Evolutionary conservation across 805 yeast species (phyloP).

Genomic region (Nakazawaea ambrosiae): DNA sequence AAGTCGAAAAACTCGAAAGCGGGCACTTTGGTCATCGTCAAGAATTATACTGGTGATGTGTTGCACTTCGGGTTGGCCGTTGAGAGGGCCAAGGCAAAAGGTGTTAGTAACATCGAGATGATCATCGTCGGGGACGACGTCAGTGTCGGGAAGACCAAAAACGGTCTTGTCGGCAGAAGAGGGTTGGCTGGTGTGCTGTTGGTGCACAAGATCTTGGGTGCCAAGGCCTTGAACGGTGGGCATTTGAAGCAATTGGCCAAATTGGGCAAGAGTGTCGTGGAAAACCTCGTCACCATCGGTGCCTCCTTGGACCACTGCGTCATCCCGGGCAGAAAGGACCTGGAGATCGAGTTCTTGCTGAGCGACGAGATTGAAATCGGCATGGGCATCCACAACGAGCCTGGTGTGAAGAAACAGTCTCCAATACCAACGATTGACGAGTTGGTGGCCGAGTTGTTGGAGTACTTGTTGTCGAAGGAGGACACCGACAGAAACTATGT

Average conservation of each 20-base stretch:
- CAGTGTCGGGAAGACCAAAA: conserved; percentile 85
- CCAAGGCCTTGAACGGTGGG: conserved; percentile 37
- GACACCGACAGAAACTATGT: conserved; percentile 83
- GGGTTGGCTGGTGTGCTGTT: conserved; percentile 89
- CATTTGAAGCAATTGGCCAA: conserved; percentile 46
- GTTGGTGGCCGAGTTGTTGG: conserved; percentile 50
- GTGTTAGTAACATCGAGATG: conserved; percentile 56
- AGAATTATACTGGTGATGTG: conserved; percentile 93
- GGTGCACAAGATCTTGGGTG: conserved; percentile 83
- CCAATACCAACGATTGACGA: conserved; percentile 69
- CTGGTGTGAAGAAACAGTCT: conserved; percentile 60
- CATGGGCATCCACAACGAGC: conserved; percentile 71
- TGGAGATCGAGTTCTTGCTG: conserved; percentile 35
- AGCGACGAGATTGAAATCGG: conserved; percentile 79
- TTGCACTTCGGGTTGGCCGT: conserved; percentile 89
- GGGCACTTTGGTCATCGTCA: conserved; percentile 76
- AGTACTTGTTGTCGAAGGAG: conserved; percentile 49
- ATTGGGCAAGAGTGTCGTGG: conserved; percentile 55
- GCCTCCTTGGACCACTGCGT: conserved; percentile 85
- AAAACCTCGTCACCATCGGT: conserved; percentile 76
- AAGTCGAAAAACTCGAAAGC: conserved; percentile 45
- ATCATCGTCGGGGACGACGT: conserved; percentile 87
- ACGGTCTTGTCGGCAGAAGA: conserved; percentile 89
- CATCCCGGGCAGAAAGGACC: conserved; percentile 75
- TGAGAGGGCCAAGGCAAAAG: conserved; percentile 78